phyloP scores from a whole-genome alignment of 1,284 basidiomycete species.

The Irpex lacteus region DNA sequence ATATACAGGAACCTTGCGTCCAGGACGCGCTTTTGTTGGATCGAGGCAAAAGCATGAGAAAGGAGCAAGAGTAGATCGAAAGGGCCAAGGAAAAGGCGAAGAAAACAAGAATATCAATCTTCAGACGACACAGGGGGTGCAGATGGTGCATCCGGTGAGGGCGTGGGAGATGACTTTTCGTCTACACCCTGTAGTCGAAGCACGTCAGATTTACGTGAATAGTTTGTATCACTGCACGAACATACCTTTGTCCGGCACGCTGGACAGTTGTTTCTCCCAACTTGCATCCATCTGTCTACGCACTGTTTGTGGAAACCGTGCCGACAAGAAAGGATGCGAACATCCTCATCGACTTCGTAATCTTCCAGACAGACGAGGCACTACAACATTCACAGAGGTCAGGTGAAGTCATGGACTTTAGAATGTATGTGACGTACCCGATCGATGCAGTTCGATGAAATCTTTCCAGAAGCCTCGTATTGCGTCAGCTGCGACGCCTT shows the following conservation, averaged over 20 bases:
- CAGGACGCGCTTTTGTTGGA: neutral
- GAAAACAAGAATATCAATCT: neutral
- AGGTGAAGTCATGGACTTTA: conserved; percentile 1
- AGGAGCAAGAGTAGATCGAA: neutral
- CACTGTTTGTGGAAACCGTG: conserved; percentile 86
- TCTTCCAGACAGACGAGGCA: conserved; percentile 84
- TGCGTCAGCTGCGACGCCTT: conserved; percentile 49
- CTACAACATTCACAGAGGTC: conserved; percentile 31
- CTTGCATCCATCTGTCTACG: conserved; percentile 85
- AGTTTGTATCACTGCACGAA: neutral
- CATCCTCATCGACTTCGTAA: conserved; percentile 70
- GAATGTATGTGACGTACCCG: conserved; percentile 45
- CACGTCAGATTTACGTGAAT: neutral
- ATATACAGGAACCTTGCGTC: neutral
- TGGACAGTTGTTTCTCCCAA: conserved; percentile 86
- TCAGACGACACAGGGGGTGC: neutral
- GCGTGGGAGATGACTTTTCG: neutral
- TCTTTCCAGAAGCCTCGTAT: conserved; percentile 56
- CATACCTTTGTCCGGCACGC: conserved; percentile 76
- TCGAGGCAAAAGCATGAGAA: neutral
- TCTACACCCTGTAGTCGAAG: neutral
- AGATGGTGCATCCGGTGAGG: neutral
- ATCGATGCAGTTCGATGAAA: conserved; percentile 77
- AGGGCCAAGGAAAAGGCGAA: too few species aligned
- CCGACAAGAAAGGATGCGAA: conserved; percentile 77